Conservation (phyloP, 805 yeast genomes). For the Candida patagonica region DNA sequence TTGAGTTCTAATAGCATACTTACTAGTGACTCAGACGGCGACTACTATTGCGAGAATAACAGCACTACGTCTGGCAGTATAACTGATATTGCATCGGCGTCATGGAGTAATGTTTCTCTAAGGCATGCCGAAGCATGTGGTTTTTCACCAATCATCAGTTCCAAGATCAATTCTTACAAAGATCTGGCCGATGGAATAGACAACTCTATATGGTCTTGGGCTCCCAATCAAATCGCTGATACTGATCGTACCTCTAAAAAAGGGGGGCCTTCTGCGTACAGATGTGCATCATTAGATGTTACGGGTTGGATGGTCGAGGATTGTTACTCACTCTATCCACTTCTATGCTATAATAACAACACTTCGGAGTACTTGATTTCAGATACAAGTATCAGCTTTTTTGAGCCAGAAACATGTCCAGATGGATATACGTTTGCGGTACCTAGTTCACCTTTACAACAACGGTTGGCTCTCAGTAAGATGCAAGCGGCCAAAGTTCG, state of each 20-base stretch:
- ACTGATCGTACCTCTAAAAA: conserved; percentile 9
- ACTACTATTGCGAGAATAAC: background rate
- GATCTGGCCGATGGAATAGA: conserved; percentile 17
- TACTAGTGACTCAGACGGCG: conserved; percentile 1
- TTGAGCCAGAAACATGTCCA: conserved; percentile 31
- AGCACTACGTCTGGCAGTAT: conserved; percentile 7
- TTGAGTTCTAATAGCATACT: too few species aligned
- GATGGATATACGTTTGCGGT: conserved; percentile 30
- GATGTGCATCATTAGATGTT: conserved; percentile 35
- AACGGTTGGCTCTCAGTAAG: conserved; percentile 20
- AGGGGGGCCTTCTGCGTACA: conserved; percentile 27
- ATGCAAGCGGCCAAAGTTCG: background rate
- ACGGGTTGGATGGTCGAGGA: conserved; percentile 58
- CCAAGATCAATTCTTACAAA: conserved; percentile 21
- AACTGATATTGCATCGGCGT: conserved; percentile 12
- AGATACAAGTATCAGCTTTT: conserved; percentile 26
- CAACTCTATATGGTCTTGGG: conserved; percentile 64
- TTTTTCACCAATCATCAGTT: conserved; percentile 50
- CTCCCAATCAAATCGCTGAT: conserved; percentile 22
- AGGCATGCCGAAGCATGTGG: conserved; percentile 45
- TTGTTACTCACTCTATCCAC: conserved; percentile 46
- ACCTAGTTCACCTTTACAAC: conserved; percentile 45
- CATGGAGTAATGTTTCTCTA: conserved; percentile 35
- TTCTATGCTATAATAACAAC: conserved; percentile 44
- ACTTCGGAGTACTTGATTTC: conserved; percentile 31